phyloP scores from a whole-genome alignment of 140 eudicot genomes.

The Anethum foeniculum region DNA sequence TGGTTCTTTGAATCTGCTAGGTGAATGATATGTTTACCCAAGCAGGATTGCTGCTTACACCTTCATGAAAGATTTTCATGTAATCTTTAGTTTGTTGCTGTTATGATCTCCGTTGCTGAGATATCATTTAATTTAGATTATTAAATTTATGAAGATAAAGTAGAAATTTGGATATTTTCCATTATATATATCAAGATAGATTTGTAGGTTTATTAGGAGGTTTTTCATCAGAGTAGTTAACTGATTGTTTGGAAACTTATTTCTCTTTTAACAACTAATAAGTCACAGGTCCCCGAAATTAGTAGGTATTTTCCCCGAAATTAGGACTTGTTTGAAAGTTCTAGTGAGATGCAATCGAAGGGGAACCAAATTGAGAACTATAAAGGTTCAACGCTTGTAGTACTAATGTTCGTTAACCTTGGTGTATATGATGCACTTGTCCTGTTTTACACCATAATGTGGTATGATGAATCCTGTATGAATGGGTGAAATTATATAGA shows the following conservation, averaged over 20 bases:
- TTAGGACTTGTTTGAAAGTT: neutral
- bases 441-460: neutral
- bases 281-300: neutral
- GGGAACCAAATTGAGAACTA: neutral
- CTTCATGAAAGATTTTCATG: conserved; percentile 1
- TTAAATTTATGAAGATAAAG: neutral
- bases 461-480: neutral
- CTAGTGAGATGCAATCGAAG: too few species aligned
- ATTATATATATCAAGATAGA: neutral
- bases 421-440: neutral
- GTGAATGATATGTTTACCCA: conserved; percentile 11
- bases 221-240: neutral
- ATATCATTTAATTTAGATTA: neutral
- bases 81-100: conserved; percentile 8
- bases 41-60: neutral
- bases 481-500: too few species aligned
- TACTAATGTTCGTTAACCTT: too few species aligned
- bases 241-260: neutral
- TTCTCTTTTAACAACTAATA: neutral
- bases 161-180: neutral
- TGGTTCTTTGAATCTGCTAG: conserved; percentile 10
- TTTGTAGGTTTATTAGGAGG: neutral
- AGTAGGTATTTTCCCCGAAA: neutral
- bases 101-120: conserved; percentile 8
- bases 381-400: neutral